These are phyloP conservation scores for Phytophthora litchii DNA, from an alignment of 352 stramenopile species.

Conservation along the genomic window DNA sequence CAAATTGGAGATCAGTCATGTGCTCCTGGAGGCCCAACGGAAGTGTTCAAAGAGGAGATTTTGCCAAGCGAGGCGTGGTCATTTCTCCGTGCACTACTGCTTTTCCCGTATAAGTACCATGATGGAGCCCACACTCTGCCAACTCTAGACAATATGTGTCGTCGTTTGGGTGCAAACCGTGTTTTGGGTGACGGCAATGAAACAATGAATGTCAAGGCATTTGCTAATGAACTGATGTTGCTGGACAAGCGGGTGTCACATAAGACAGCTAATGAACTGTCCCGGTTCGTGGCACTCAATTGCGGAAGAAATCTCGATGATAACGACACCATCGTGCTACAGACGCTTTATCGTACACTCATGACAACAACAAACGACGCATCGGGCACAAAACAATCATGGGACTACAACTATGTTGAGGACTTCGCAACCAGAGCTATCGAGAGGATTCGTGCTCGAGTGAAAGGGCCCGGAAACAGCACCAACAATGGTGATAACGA, in stretches of 20 bases:
- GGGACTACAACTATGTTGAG: conserved; percentile 19
- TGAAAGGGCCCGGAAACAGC: conserved; percentile 12
- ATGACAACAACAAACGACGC: background rate
- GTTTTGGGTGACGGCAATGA: conserved; percentile 68
- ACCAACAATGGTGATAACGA: background rate
- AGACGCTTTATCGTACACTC: conserved; percentile 22
- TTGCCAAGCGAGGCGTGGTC: conserved; percentile 20
- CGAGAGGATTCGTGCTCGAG: conserved; percentile 25
- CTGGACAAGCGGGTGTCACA: conserved; percentile 50
- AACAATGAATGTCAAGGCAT: conserved; percentile 60
- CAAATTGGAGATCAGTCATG: background rate
- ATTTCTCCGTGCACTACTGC: conserved; percentile 29
- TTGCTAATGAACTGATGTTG: conserved; percentile 41
- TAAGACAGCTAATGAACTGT: conserved; percentile 42
- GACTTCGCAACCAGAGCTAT: conserved; percentile 29
- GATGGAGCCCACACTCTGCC: conserved; percentile 18
- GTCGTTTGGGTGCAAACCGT: conserved; percentile 56
- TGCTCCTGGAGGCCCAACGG: background rate
- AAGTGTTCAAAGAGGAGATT: background rate
- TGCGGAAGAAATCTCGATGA: conserved; percentile 13
- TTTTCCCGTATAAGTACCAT: conserved; percentile 20
- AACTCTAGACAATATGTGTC: conserved; percentile 53
- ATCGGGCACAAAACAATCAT: background rate
- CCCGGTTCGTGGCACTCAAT: conserved; percentile 26
- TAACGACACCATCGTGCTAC: conserved; percentile 37